Evolutionary conservation across 805 yeast genomes (phyloP), one percentile per base, ranked within the genome.

Genomic region (Scheffersomyces coipomensis): DNA sequence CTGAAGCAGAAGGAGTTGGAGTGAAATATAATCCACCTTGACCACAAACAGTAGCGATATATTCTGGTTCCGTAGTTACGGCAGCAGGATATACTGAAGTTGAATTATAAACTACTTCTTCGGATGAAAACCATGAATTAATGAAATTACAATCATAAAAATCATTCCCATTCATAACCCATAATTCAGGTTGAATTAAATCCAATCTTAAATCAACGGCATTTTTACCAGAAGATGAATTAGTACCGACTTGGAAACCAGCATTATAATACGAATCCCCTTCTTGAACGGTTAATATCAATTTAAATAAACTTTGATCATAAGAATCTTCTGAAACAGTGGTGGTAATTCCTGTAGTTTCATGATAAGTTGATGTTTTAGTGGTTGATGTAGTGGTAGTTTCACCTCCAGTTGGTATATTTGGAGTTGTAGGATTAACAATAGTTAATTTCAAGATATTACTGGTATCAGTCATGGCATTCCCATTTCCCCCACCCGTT

Each of bases 111-210:
- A 15, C 15, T 1, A 36, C 12, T 19, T 32, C 42, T 30, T 48
- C 52, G 7, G 49, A 44, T 11, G 38, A 21, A 41, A 45, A 51
- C 62, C 60, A 61, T 1, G 19, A 21, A 33, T 36, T 32, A 8
- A 60, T 33, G 16, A 46, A 48, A 10, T 39, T 32, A 43, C 73
- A 68, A 29, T 51, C 49, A 27, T 48, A 42, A 33, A 64, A 43
- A 3, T 37, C 33, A 12, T 54, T 37, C 5, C 53, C 59, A 38
- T 64, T 52, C 47, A 68, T 45, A 15, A 63, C 64, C 73, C 73
- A 68, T 2, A 65, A 30, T 13, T 67, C 66, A 5, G 68, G 68
- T 47, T 63, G 73, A n/a, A 58, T 17, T 16, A 58, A 22, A 45
- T 68, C 74, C 26, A 65, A 31, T 26, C 67, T 47, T 31, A 45